Evolutionary conservation across 192 early-diverging fungal species (phyloP).

Genomic region (Linnemannia zychae): DNA sequence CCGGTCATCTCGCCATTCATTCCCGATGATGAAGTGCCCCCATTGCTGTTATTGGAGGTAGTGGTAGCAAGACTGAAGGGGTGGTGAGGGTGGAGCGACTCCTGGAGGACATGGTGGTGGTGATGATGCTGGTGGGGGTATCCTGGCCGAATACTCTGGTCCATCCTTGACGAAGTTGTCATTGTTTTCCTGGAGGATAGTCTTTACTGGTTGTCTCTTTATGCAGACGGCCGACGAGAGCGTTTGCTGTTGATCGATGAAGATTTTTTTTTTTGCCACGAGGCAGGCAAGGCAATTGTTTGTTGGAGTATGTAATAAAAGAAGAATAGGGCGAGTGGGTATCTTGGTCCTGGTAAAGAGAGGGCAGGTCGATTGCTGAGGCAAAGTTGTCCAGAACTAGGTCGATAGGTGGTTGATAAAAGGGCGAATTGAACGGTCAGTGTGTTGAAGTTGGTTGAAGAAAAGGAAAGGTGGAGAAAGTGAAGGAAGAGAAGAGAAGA

Average conservation of each 20-base stretch:
- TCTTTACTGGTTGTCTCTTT: not conserved
- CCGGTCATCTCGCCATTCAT: not conserved
- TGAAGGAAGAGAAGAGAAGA: not conserved
- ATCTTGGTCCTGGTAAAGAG: not conserved
- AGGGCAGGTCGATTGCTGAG: not conserved
- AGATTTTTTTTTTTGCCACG: not conserved
- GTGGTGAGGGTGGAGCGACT: constrained; percentile 11
- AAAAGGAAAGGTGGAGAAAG: not conserved
- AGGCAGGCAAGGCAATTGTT: not conserved
- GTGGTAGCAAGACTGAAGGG: constrained; percentile 9
- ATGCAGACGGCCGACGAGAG: not conserved
- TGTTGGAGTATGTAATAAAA: not conserved
- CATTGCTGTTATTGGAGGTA: not conserved
- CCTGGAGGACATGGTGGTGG: constrained; percentile 1
- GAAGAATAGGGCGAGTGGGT: not conserved
- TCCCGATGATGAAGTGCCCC: not conserved
- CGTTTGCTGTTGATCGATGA: not conserved
- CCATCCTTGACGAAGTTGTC: constrained; percentile 20
- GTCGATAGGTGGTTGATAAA: not conserved
- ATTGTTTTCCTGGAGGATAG: not conserved
- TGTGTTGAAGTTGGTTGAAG: not conserved
- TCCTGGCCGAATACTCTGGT: constrained; percentile 9
- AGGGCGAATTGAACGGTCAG: not conserved
- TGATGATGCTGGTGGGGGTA: constrained; percentile 9
- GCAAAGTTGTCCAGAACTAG: not conserved